phyloP scores from a whole-genome alignment of 2,329 filamentous ascomycete genomes.

The Teratosphaeria epicoccoides region DNA sequence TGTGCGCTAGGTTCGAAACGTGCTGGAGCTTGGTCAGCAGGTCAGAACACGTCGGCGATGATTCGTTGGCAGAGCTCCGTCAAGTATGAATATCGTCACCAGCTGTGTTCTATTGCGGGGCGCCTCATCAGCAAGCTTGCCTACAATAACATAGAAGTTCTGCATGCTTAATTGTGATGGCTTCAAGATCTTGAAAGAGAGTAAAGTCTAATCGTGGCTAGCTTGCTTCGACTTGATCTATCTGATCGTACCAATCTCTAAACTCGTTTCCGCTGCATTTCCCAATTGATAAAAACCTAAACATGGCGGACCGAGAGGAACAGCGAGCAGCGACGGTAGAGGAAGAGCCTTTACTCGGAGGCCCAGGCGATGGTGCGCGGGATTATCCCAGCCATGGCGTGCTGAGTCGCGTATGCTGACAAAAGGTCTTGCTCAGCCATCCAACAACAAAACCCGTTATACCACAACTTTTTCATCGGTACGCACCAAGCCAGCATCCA shows the following conservation, averaged over 20 bases:
- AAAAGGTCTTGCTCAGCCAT: not conserved
- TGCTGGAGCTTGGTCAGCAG: not conserved
- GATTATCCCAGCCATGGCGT: not conserved
- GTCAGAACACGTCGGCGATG: not conserved
- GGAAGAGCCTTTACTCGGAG: constrained; percentile 60
- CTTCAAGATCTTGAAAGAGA: not conserved
- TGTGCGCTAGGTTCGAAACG: not conserved
- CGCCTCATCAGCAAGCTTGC: not conserved
- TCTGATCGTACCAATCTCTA: not conserved
- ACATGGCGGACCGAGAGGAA: constrained; percentile 44
- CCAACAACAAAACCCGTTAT: constrained; percentile 55
- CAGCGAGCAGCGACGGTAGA: constrained; percentile 35
- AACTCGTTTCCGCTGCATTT: not conserved
- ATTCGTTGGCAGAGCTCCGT: not conserved
- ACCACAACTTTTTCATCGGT: constrained; percentile 68
- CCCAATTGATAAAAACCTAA: too few relatives aligned
- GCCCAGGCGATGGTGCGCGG: constrained; percentile 56
- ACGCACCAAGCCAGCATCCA: constrained; percentile 17
- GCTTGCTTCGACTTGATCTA: not conserved
- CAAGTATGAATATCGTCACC: not conserved
- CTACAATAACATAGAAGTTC: not conserved
- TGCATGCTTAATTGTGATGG: not conserved
- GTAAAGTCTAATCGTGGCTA: not conserved
- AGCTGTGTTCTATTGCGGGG: not conserved
- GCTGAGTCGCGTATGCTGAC: not conserved